Percentiles rank a stretch among this genome's conserved stretches.
Evolutionary conservation across 1,284 basidiomycete species (phyloP).

Genomic region (Pascua guehoae): DNA sequence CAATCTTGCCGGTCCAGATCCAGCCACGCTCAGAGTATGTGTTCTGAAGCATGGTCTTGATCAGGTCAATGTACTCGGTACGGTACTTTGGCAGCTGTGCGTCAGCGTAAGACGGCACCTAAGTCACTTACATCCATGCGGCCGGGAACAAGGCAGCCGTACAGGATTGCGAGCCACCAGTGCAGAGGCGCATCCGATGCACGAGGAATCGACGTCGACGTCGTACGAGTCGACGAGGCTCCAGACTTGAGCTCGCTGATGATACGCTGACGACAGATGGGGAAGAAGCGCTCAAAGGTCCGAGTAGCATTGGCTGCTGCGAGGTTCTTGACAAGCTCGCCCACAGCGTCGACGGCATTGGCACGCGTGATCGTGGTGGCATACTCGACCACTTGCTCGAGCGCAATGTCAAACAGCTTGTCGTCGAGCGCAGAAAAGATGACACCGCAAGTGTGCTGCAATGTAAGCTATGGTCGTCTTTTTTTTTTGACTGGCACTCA

Average conservation of each 20-base stretch:
- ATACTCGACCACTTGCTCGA: conserved; percentile 82
- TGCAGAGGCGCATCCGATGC: conserved; percentile 89
- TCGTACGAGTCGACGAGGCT: conserved; percentile 86
- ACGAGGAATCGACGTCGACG: conserved; percentile 74
- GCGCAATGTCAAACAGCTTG: conserved; percentile 75
- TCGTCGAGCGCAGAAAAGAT: conserved; percentile 86
- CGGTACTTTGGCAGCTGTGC: conserved; percentile 20
- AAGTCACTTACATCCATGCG: conserved; percentile 22
- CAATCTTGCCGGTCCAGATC: conserved; percentile 71
- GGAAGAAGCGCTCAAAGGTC: conserved; percentile 75
- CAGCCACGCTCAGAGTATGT: conserved; percentile 89
- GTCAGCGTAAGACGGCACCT: conserved; percentile 13
- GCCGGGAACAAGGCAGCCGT: conserved; percentile 38
- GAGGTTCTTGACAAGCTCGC: conserved; percentile 81
- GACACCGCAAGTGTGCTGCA: conserved; percentile 51
- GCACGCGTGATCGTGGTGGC: conserved; percentile 72
- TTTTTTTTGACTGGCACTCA: too few species aligned
- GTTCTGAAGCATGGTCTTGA: conserved; percentile 68
- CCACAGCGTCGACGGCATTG: conserved; percentile 84
- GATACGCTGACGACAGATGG: conserved; percentile 75
- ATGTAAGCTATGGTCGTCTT: too few species aligned
- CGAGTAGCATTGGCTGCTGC: conserved; percentile 73
- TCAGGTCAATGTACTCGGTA: conserved; percentile 55
- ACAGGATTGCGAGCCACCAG: conserved; percentile 60
- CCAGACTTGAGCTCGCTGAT: conserved; percentile 83